Evolutionary conservation across 1,139 yeast species (phyloP).

Genomic region (Pichia sp.): DNA sequence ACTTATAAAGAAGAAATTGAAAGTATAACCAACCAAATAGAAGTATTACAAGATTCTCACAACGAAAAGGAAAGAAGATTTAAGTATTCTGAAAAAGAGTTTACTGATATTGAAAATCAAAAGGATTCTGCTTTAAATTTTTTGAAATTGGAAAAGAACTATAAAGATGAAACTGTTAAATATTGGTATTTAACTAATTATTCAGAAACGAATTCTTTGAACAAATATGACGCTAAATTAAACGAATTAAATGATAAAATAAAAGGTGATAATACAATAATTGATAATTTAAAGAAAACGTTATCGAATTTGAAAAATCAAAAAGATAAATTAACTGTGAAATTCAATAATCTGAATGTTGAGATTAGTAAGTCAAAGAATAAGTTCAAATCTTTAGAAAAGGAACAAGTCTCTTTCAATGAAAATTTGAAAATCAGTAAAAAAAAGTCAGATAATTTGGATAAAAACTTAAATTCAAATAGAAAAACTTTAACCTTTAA

Average conservation of each 20-base stretch:
- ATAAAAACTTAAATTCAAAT: conserved; percentile 39
- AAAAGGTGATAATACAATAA: conserved; percentile 43
- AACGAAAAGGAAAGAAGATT: conserved; percentile 76
- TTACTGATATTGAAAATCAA: conserved; percentile 58
- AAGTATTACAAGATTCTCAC: conserved; percentile 62
- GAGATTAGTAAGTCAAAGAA: conserved; percentile 48
- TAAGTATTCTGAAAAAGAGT: conserved; percentile 73
- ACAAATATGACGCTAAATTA: conserved; percentile 33
- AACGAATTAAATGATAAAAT: conserved; percentile 39
- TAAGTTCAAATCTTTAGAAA: conserved; percentile 48
- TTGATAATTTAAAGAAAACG: conserved; percentile 38
- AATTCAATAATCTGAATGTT: conserved; percentile 34
- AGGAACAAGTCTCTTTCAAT: conserved; percentile 19
- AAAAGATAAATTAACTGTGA: conserved; percentile 31
- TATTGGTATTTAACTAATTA: conserved; percentile 24
- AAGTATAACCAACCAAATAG: conserved; percentile 48
- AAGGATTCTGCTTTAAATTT: conserved; percentile 67
- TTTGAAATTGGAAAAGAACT: conserved; percentile 58
- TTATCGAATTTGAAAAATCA: conserved; percentile 38
- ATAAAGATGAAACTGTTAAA: conserved; percentile 49
- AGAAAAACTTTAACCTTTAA: conserved; percentile 38
- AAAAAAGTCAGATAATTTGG: conserved; percentile 9
- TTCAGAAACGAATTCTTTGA: background rate
- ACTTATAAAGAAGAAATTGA: conserved; percentile 75
- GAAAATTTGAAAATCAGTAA: conserved; percentile 29